Conservation (phyloP, 345 rosid species). For the Salix dunnii region DNA sequence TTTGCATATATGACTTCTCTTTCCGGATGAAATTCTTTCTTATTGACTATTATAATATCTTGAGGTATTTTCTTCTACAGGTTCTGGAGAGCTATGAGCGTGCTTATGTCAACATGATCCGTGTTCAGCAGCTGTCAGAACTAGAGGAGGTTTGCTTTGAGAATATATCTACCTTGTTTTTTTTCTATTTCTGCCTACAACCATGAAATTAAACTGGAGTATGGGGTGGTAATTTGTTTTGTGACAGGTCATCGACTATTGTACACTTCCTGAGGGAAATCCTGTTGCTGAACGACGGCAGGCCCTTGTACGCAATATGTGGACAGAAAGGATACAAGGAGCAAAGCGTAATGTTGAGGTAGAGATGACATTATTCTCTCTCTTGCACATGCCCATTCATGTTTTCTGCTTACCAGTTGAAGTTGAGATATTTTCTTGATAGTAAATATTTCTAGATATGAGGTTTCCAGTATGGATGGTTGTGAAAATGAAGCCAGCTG, state of each 20-base stretch:
- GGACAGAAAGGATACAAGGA: slow-evolving; percentile 97
- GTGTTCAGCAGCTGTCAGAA: slow-evolving; percentile 97
- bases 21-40: neutral
- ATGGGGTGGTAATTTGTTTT: slow-evolving; percentile 8
- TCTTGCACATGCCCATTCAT: neutral
- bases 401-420: neutral
- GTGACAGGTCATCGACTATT: slow-evolving; percentile 83
- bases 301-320: slow-evolving; percentile 90
- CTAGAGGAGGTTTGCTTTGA: slow-evolving; percentile 76
- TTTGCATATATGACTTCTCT: neutral
- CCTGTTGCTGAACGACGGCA: slow-evolving; percentile 80
- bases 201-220: neutral
- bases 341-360: slow-evolving; percentile 97
- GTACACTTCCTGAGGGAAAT: slow-evolving; percentile 75
- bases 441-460: neutral
- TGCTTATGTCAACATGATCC: slow-evolving; percentile 94
- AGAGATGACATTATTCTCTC: slow-evolving; percentile 7
- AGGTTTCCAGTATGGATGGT: neutral
- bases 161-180: slow-evolving; percentile 9
- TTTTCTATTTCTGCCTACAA: slow-evolving; percentile 1
- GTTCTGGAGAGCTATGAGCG: slow-evolving; percentile 98
- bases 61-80: slow-evolving; percentile 34
- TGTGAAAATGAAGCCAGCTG: neutral
- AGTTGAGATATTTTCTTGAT: neutral
- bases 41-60: neutral